These are phyloP conservation scores for Sclerotiophoma versabilis DNA, from an alignment of 2,329 filamentous ascomycete genomes.

Conservation along the genomic window DNA sequence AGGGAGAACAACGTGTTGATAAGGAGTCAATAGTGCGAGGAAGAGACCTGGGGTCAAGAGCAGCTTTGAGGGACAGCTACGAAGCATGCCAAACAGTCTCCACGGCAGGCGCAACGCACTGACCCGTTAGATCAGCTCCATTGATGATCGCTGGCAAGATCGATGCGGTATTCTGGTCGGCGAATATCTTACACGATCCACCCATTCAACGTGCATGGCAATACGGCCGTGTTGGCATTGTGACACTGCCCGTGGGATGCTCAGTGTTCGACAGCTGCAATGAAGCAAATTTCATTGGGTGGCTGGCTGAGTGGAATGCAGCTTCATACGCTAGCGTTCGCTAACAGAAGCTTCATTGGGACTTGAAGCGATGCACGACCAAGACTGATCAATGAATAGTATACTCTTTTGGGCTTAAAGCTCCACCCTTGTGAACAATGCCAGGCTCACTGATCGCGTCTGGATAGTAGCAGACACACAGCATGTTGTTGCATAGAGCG, in stretches of 20 bases:
- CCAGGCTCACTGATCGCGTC: neutral
- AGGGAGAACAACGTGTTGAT: neutral
- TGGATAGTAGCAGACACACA: neutral
- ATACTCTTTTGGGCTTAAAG: neutral
- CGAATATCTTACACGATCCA: conserved; percentile 14
- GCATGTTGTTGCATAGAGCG: conserved; percentile 3
- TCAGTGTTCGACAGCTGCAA: conserved; percentile 13
- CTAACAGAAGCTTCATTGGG: conserved; percentile 18
- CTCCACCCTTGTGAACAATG: conserved; percentile 12
- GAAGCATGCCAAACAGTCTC: neutral
- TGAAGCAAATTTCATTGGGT: conserved; percentile 22
- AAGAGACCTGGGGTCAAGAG: neutral
- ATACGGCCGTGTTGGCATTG: conserved; percentile 7
- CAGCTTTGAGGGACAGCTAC: conserved; percentile 10
- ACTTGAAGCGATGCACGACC: conserved; percentile 4
- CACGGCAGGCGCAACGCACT: conserved; percentile 2
- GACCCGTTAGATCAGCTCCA: neutral
- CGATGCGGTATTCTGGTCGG: conserved; percentile 24
- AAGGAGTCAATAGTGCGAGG: neutral
- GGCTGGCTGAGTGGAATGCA: conserved; percentile 21
- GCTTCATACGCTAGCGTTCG: conserved; percentile 15
- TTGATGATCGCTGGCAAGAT: conserved; percentile 23
- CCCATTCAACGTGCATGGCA: conserved; percentile 15
- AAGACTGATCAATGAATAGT: conserved; percentile 7
- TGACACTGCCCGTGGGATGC: conserved; percentile 15